These are phyloP conservation scores for Paracamarosporium sp. DNA, from an alignment of 2,329 filamentous ascomycete species.

Conservation along the genomic window DNA sequence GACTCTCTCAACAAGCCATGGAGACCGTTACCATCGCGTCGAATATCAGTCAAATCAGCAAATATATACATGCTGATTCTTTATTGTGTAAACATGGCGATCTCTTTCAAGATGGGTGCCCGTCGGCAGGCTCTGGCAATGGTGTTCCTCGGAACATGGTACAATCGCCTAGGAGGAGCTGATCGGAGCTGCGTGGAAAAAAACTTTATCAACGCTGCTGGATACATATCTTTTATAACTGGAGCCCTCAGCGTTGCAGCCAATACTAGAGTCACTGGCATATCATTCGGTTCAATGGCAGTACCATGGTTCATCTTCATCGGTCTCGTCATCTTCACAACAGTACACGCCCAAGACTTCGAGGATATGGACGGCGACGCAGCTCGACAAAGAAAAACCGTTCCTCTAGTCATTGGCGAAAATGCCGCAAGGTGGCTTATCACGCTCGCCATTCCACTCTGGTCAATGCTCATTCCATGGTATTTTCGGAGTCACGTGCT, in stretches of 20 bases:
- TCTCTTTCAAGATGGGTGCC: background rate
- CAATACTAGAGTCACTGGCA: no score
- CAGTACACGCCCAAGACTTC: constrained; percentile 3
- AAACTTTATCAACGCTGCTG: no score
- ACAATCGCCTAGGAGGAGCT: no score
- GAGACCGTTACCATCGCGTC: constrained; percentile 33
- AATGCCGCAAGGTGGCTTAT: background rate
- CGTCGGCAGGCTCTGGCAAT: background rate
- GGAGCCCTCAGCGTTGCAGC: background rate
- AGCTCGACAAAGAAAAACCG: background rate
- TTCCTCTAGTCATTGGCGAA: background rate
- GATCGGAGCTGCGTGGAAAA: no score
- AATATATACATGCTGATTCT: background rate
- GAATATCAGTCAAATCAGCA: constrained; percentile 9
- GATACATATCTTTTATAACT: no score
- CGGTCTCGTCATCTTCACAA: background rate
- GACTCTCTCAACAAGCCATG: constrained; percentile 41
- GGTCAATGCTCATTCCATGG: background rate
- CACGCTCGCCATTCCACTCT: background rate
- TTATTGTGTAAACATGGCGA: background rate
- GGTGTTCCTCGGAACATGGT: no score
- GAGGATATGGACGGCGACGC: background rate
- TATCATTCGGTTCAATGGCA: no score
- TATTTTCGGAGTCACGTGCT: no score
- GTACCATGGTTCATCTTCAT: background rate